A percentile compares a stretch with the other conserved stretches of the same genome.
Conservation (phyloP, 768 basidiomycete species). For the Leccinum variicolor region DNA sequence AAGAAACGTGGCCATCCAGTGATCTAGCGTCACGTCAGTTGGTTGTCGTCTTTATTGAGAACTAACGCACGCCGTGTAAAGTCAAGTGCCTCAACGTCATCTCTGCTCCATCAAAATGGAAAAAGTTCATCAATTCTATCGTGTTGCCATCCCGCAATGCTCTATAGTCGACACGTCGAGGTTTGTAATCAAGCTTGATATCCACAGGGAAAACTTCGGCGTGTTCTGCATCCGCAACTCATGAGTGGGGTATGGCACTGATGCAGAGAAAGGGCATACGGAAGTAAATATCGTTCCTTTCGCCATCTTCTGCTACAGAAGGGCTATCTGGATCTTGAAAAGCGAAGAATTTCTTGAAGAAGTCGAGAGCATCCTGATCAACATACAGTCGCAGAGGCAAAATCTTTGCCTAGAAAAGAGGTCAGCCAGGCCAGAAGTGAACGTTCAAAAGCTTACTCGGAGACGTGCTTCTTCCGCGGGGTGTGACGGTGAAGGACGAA, state of each 20-base stretch:
- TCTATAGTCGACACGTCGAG: conserved; percentile 91
- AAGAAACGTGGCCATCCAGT: conserved; percentile 91
- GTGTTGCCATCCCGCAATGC: conserved; percentile 88
- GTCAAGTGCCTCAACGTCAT: conserved; percentile 96
- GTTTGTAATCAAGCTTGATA: conserved; percentile 97
- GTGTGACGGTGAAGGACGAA: conserved; percentile 68
- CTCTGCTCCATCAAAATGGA: conserved; percentile 98
- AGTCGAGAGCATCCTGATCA: conserved; percentile 98
- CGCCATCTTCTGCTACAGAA: conserved; percentile 30
- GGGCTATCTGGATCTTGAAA: conserved; percentile 64
- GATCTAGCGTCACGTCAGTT: conserved; percentile 51
- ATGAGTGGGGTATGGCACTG: conserved; percentile 5
- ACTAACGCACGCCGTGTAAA: conserved; percentile 72
- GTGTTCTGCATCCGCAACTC: conserved; percentile 52
- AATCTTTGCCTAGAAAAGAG: conserved; percentile 67
- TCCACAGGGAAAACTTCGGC: conserved; percentile 95
- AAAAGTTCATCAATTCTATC: conserved; percentile 99
- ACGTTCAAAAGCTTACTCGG: conserved; percentile 36
- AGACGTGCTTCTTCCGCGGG: conserved; percentile 75
- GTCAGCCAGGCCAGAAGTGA: conserved; percentile 1
- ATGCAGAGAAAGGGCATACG: conserved; percentile 44
- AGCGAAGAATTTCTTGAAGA: conserved; percentile 93
- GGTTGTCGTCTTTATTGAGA: background rate
- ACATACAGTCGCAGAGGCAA: conserved; percentile 89
- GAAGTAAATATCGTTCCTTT: conserved; percentile 55